Percentiles rank a stretch among this genome's conserved stretches.
Conservation (phyloP, 257 asterid species). For the Solanum rostratum region DNA sequence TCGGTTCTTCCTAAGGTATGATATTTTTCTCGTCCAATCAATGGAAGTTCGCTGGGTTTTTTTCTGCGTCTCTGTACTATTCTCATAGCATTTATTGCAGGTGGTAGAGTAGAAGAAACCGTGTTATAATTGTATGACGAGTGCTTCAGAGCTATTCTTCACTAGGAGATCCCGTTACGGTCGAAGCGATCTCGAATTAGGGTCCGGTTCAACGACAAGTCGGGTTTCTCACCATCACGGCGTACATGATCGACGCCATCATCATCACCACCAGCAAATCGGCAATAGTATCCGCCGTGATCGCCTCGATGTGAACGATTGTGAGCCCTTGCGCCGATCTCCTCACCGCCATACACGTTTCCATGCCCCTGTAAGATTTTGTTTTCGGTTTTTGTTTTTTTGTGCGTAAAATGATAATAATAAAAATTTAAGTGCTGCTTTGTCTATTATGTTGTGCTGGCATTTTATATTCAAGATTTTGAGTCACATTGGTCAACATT, state of each 20-base stretch:
- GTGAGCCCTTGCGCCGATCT: slow-evolving; percentile 40
- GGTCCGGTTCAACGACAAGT: slow-evolving; percentile 16
- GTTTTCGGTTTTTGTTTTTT: not conserved
- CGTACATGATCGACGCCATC: slow-evolving; percentile 27
- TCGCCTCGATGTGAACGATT: slow-evolving; percentile 35
- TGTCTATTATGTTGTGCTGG: not conserved
- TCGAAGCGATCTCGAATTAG: slow-evolving; percentile 33
- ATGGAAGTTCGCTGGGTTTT: not conserved
- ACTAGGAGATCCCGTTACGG: slow-evolving; percentile 67
- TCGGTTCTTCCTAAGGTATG: not conserved
- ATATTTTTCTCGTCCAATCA: not conserved
- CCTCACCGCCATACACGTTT: slow-evolving; percentile 26
- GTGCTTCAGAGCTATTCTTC: slow-evolving; percentile 70
- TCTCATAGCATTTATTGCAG: not conserved
- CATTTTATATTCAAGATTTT: not conserved
- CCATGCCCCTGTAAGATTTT: slow-evolving; percentile 28
- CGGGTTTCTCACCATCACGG: slow-evolving; percentile 10
- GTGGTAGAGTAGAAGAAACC: not conserved
- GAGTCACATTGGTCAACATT: not conserved
- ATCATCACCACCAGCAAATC: slow-evolving; percentile 6
- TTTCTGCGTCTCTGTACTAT: not conserved
- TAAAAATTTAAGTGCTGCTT: not conserved
- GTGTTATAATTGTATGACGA: slow-evolving; percentile 55
- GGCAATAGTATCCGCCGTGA: slow-evolving; percentile 27
- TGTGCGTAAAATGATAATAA: not conserved